Percentiles rank a stretch among this genome's conserved stretches.
These are phyloP conservation scores for Fragilariopsis cylindrus DNA, from an alignment of 108 stramenopile genomes.

Conservation along the genomic window DNA sequence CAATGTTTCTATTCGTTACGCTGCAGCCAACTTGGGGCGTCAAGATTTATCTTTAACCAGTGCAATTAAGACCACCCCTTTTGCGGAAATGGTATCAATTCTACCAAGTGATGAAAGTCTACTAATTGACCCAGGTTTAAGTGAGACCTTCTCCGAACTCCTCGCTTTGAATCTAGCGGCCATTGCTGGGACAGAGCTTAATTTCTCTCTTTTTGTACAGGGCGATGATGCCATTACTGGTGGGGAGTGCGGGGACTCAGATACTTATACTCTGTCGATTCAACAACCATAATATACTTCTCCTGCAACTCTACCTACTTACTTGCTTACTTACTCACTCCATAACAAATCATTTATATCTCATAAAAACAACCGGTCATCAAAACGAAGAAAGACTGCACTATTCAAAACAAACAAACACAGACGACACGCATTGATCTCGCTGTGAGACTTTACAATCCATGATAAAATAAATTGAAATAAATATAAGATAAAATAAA, in stretches of 20 bases:
- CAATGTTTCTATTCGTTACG: constrained; percentile 25
- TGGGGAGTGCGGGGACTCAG: neutral
- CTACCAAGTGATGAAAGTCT: neutral
- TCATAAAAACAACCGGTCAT: no score
- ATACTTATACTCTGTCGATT: neutral
- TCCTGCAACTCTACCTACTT: no score
- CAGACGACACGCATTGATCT: no score
- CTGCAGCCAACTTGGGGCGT: constrained; percentile 17
- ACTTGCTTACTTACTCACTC: no score
- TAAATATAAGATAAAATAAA: neutral
- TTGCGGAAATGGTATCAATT: constrained; percentile 10
- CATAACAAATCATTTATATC: no score
- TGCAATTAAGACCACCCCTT: constrained; percentile 23
- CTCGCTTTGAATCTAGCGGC: constrained; percentile 3
- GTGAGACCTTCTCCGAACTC: constrained; percentile 1
- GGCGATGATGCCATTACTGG: neutral
- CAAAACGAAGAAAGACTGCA: no score
- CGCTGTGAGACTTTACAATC: neutral
- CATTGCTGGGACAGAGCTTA: neutral
- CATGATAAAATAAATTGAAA: neutral
- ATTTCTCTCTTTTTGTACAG: neutral
- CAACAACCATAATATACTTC: neutral
- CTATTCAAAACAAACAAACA: no score
- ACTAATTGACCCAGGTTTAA: neutral
- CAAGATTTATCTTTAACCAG: constrained; percentile 15